Percentiles rank a stretch among this genome's conserved stretches.
Evolutionary conservation across 345 rosid genomes (phyloP).

Genomic region (Eucalyptus tenuipes): DNA sequence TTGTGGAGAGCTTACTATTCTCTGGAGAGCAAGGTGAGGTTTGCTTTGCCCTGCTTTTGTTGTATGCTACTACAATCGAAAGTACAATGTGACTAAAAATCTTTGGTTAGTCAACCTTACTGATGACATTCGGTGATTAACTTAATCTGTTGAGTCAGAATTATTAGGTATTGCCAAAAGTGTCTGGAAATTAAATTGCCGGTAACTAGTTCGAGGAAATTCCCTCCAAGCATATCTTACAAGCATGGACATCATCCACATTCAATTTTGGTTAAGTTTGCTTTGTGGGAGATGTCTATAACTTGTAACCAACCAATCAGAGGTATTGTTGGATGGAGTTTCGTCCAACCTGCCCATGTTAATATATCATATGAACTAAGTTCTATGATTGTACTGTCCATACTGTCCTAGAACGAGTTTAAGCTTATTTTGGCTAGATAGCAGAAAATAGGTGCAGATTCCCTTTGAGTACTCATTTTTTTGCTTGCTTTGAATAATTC

Average conservation of each 20-base stretch:
- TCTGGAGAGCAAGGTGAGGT: slow-evolving; percentile 52
- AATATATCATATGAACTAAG: background rate
- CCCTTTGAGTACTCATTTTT: background rate
- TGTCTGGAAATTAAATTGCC: background rate
- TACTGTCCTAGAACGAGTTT: background rate
- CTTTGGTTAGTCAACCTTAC: background rate
- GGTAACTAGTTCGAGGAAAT: background rate
- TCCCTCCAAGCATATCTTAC: background rate
- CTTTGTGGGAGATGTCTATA: background rate
- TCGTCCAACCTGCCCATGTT: background rate
- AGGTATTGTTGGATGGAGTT: background rate
- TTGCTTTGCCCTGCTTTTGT: background rate
- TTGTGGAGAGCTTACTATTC: slow-evolving; percentile 71
- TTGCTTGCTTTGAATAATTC: background rate
- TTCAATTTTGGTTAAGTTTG: background rate
- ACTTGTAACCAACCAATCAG: background rate
- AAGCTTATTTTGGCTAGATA: background rate
- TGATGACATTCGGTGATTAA: background rate
- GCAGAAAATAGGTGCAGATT: background rate
- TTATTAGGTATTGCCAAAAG: background rate
- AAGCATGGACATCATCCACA: background rate
- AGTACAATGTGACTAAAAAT: background rate
- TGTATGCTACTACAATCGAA: background rate
- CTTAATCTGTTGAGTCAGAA: background rate
- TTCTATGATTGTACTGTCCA: background rate